Base-by-base conservation (phyloP, 2,329 filamentous ascomycete genomes). In the Aotearoamyces nothofagi region DNA sequence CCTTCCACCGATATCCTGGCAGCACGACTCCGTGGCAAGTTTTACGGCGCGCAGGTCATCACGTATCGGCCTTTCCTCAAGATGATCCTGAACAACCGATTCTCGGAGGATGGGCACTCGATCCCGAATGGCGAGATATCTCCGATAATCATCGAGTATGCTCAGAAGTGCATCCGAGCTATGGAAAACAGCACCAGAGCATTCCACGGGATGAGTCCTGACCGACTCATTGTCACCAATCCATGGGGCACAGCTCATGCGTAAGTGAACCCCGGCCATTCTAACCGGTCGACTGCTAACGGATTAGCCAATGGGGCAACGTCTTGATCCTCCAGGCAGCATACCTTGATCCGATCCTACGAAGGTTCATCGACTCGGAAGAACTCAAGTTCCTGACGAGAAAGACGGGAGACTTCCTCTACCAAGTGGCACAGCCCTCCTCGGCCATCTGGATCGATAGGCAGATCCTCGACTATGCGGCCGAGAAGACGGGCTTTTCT, bases 161-260 rank as follows among this genome's bases (percentile, higher is more conserved):
- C 74, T 9, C 52, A 53, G 27, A 61, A 60, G 37, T 40, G 48
- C 24, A 41, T 52, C 34, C 59, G 71, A 24, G 80, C 83, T 5
- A 70, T 92, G 1, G 72, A 93, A 30, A 64, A 78, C 46, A 94
- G 87, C 50, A 96, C 87, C 0, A 67, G 72, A 31, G 82, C 84
- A 1, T 92, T 96, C 47, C 69, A 79, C 48, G 62, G 63, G 9
- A 63, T 78, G 37, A 60, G 62, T 2, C 61, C 80, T 15, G 60
- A 68, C 10, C 54, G 83, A 16, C 70, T 80, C 6, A 77, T 94
- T 29, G 75, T 96, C 31, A 96, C 87, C n/a, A 96, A 94, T 44
- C 76, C 93, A 14, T 92, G 93, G 54, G 86, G 87, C 29, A 96
- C 87, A 11, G 79, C 84, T 37, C 87, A 94, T 62, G 86, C 87